Conservation (phyloP, 2,329 filamentous ascomycete genomes). For the Curvularia hawaiiensis region DNA sequence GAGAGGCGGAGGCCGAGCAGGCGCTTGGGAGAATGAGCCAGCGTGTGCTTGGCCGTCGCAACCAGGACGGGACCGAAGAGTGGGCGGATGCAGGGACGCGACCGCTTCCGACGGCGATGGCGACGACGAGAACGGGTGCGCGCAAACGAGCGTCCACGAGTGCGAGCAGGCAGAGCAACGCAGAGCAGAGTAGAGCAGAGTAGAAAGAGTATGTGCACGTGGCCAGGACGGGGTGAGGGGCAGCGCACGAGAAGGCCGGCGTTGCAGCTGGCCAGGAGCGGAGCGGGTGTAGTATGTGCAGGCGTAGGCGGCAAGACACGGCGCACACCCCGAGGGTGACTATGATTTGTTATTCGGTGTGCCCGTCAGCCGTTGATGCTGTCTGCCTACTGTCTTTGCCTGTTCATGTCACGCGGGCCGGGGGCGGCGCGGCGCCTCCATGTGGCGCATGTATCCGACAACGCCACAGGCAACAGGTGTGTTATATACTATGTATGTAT, state of each 20-base stretch:
- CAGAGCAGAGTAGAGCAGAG: background rate
- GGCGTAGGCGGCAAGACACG: too few relatives aligned
- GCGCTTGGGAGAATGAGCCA: constrained; percentile 20
- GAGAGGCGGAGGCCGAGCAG: constrained; percentile 17
- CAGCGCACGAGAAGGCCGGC: background rate
- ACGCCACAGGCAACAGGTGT: too few relatives aligned
- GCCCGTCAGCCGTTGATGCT: constrained; percentile 11
- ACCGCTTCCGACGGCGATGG: background rate
- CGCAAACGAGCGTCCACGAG: background rate
- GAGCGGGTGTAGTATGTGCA: too few relatives aligned
- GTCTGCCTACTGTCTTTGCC: background rate
- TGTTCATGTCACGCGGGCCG: constrained; percentile 11
- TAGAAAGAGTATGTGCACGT: background rate
- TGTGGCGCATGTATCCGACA: too few relatives aligned
- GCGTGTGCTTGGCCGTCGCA: constrained; percentile 19
- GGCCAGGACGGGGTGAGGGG: constrained; percentile 6
- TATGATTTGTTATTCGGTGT: background rate
- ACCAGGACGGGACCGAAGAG: constrained; percentile 20
- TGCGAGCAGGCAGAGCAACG: background rate
- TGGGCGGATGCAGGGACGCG: constrained; percentile 15
- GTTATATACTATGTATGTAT: too few relatives aligned
- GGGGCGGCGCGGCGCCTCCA: constrained; percentile 11
- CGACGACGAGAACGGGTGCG: background rate
- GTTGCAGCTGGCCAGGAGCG: too few relatives aligned
- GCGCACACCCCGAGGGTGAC: too few relatives aligned